These are phyloP conservation scores for Colletotrichum truncatum DNA, from an alignment of 2,329 filamentous ascomycete species.

Conservation along the genomic window DNA sequence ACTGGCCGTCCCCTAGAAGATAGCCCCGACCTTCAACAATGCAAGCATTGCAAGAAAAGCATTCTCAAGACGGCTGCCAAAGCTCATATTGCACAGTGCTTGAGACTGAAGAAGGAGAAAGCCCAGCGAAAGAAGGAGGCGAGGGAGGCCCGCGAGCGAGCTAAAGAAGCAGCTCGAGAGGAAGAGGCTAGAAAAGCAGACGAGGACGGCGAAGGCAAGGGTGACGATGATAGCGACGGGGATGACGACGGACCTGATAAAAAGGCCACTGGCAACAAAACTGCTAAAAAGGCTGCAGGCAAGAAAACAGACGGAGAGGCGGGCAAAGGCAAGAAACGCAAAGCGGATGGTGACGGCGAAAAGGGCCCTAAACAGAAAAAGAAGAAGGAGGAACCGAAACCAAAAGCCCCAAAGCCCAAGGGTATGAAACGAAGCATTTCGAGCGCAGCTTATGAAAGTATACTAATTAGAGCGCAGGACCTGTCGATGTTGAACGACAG, in stretches of 20 bases:
- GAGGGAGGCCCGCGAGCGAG: slow-evolving; percentile 74
- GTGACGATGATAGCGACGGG: slow-evolving; percentile 58
- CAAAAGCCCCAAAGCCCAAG: slow-evolving; percentile 85
- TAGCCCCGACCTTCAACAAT: slow-evolving; percentile 79
- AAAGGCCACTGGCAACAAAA: slow-evolving; percentile 51
- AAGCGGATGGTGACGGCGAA: slow-evolving; percentile 78
- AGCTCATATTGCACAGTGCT: slow-evolving; percentile 83
- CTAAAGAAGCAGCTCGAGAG: slow-evolving; percentile 68
- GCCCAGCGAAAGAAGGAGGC: slow-evolving; percentile 81
- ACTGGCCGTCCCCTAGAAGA: slow-evolving; percentile 86
- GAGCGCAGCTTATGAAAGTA: too few relatives aligned
- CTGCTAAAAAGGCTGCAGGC: slow-evolving; percentile 70
- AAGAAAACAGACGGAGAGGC: slow-evolving; percentile 72
- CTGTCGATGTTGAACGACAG: slow-evolving; percentile 93
- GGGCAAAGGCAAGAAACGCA: slow-evolving; percentile 78
- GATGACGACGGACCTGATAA: slow-evolving; percentile 55
- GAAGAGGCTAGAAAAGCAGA: slow-evolving; percentile 63
- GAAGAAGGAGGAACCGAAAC: slow-evolving; percentile 92
- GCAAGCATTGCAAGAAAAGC: slow-evolving; percentile 94
- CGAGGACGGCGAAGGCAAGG: slow-evolving; percentile 57
- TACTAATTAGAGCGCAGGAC: too few relatives aligned
- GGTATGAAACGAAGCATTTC: slow-evolving; percentile 52
- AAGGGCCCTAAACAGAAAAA: slow-evolving; percentile 91
- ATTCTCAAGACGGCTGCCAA: slow-evolving; percentile 79
- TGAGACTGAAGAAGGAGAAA: slow-evolving; percentile 86